These are phyloP conservation scores for Corynascus novoguineensis DNA, from an alignment of 495 filamentous ascomycete genomes.

Conservation along the genomic window DNA sequence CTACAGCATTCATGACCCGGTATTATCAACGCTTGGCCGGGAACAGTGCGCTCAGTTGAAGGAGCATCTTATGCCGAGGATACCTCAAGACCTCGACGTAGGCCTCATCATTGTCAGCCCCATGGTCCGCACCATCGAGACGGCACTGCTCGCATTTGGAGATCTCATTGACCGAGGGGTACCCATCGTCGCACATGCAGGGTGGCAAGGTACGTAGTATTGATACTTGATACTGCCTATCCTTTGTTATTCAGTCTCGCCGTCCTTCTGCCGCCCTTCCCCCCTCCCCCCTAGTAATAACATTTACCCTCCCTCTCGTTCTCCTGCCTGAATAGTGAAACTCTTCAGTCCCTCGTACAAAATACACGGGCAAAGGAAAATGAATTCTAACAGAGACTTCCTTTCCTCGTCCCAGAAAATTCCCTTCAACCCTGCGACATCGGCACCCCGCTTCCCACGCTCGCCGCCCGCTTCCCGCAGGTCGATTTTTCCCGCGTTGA, in stretches of 20 bases:
- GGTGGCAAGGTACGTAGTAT: conserved; percentile 42
- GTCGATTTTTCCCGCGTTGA: conserved; percentile 52
- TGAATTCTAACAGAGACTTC: too few relatives aligned
- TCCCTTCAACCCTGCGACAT: conserved; percentile 53
- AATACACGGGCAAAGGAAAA: too few relatives aligned
- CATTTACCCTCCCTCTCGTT: background rate
- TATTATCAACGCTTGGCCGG: conserved; percentile 49
- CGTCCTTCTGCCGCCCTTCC: background rate
- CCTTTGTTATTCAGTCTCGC: background rate
- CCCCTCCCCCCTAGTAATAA: background rate
- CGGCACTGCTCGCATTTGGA: conserved; percentile 44
- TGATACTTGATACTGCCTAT: background rate
- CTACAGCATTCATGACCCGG: conserved; percentile 49
- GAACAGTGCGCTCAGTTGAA: conserved; percentile 48
- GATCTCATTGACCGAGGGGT: conserved; percentile 50
- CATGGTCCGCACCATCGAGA: conserved; percentile 55
- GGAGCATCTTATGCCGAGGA: conserved; percentile 39
- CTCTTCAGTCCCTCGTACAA: too few relatives aligned
- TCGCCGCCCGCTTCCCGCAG: conserved; percentile 45
- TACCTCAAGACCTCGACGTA: conserved; percentile 44
- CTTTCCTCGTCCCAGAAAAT: conserved; percentile 44
- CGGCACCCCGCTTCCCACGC: conserved; percentile 39
- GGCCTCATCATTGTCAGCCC: conserved; percentile 54
- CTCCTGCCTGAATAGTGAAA: background rate
- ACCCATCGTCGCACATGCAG: conserved; percentile 47